A percentile compares a stretch with the other conserved stretches of the same genome.
Evolutionary conservation across 345 rosid species (phyloP).

Genomic region (Euphorbia tirucalli): DNA sequence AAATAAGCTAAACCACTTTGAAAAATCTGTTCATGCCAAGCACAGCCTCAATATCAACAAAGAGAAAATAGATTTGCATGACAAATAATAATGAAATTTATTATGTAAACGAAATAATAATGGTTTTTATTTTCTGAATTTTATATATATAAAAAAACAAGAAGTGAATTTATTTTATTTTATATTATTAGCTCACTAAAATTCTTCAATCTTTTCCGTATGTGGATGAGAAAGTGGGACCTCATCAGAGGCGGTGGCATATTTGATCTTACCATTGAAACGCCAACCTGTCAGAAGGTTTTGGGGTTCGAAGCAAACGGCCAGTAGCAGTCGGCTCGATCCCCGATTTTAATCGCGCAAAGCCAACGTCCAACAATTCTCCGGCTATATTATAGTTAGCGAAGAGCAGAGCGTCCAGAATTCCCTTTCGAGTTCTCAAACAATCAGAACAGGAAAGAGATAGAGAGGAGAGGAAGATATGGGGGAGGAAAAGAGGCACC

Average conservation of each 20-base stretch:
- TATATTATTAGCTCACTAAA: too few relatives aligned
- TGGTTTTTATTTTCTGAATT: too few relatives aligned
- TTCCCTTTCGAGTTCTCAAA: not conserved
- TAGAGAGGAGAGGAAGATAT: slow-evolving; percentile 9
- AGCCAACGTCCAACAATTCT: not conserved
- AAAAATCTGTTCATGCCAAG: too few relatives aligned
- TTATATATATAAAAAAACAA: too few relatives aligned
- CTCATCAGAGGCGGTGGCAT: not conserved
- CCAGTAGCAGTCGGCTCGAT: not conserved
- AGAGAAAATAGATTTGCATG: too few relatives aligned
- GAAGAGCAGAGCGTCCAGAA: not conserved
- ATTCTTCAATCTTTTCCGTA: too few relatives aligned
- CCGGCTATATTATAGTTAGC: not conserved
- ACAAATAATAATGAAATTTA: too few relatives aligned
- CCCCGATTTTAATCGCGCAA: not conserved
- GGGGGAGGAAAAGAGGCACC: slow-evolving; percentile 84
- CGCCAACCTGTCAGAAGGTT: not conserved
- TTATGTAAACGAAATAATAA: too few relatives aligned
- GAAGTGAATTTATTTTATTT: too few relatives aligned
- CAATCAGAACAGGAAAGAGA: not conserved
- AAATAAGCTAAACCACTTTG: too few relatives aligned
- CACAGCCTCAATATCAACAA: too few relatives aligned
- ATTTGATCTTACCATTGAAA: not conserved
- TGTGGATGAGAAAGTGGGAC: not conserved
- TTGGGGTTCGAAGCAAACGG: not conserved